Evolutionary conservation across 2,329 filamentous ascomycete genomes (phyloP).

Genomic region (Elsinoe fawcettii): DNA sequence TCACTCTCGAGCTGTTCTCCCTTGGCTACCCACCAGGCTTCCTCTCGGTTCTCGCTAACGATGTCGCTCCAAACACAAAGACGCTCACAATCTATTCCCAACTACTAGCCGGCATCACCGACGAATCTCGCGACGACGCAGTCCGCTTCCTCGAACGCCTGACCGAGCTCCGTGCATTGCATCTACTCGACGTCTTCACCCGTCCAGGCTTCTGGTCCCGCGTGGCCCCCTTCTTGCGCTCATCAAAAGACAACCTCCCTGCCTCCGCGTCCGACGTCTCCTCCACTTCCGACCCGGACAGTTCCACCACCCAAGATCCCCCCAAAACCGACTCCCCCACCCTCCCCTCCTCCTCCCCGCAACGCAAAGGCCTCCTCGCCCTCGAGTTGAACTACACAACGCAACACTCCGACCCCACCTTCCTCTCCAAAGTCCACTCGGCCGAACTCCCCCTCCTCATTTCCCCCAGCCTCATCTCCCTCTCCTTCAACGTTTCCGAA

Average conservation of each 20-base stretch:
- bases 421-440: conserved; percentile 35
- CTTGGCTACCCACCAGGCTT: conserved; percentile 41
- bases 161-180: conserved; percentile 34
- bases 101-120: conserved; percentile 38
- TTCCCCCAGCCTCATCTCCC: conserved; percentile 33
- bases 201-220: conserved; percentile 35
- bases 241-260: conserved; percentile 25
- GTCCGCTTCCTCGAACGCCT: conserved; percentile 34
- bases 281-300: background rate
- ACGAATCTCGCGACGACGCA: conserved; percentile 34
- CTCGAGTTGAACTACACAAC: conserved; percentile 43
- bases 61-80: conserved; percentile 35
- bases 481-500: conserved; percentile 32
- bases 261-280: conserved; percentile 19
- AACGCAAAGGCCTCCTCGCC: conserved; percentile 33
- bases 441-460: conserved; percentile 31
- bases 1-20: conserved; percentile 44
- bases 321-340: conserved; percentile 15
- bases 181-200: conserved; percentile 43
- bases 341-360: conserved; percentile 11
- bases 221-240: conserved; percentile 26
- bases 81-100: conserved; percentile 41
- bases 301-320: background rate
- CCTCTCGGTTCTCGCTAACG: conserved; percentile 32
- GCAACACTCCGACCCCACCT: conserved; percentile 37